Base-by-base conservation (phyloP, 2,329 filamentous ascomycete genomes). In the Fusarium concolor region DNA sequence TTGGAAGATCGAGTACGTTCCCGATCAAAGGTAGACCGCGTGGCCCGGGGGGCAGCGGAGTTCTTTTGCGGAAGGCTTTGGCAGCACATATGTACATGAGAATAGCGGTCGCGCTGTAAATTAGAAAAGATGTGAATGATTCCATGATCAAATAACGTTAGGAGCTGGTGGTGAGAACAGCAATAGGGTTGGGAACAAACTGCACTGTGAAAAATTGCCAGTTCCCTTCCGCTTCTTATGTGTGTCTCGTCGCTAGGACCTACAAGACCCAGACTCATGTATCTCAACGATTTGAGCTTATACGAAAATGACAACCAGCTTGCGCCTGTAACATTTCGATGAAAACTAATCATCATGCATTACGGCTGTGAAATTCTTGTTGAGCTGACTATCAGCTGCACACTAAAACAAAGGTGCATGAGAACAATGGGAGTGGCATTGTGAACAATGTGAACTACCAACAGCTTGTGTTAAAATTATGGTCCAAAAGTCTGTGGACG, bases 21-120 rank as follows among this genome's bases (percentile, higher is more conserved):
- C 66, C 58, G 6, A 69, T n/a, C 9, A 70, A 12, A 10, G 67
- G 67, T 5, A 70, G 45, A 4, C 67, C 66, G 9, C 55, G 66
- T 6, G 67, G 62, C 0, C 67, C 66, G 1, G 67, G 66, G 6
- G 67, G 67, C 1, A 67, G 46, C 10, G 31, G 43, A 17, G 12
- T 29, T 37, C 26, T 18, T 6, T 31, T 53, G 1, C 6, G 2
- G 5, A 29, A 3, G 1, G 37, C 0, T 3, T 31, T 35, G 3
- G 6, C 28, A 4, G 11, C 1, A 10, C 12, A 56, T 0, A 52
- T 20, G 3, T 2, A 17, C 3, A 56, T 3, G 1, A 42, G 22
- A 6, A 20, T 0, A 11, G 20, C n/a, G 2, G 10, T 4, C 6
- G 14, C 1, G 2, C 14, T 6, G 2, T n/a, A 52, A 10, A 7